Evolutionary conservation across 2,329 filamentous ascomycete species (phyloP).

Genomic region (Pseudocercospora crystallina): DNA sequence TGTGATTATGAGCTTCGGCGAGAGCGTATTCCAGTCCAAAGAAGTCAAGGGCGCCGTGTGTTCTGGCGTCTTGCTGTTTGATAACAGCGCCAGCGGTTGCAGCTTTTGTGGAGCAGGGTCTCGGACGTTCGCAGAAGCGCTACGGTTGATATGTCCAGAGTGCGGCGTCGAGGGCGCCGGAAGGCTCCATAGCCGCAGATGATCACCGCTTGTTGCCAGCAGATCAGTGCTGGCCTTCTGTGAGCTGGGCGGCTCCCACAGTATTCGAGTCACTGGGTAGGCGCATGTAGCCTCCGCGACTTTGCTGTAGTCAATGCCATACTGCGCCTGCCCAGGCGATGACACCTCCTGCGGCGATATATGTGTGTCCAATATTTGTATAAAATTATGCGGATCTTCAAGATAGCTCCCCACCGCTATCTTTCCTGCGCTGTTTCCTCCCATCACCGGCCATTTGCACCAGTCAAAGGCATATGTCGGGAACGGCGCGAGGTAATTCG

Average conservation of each 20-base stretch:
- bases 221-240: conserved; percentile 95
- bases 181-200: conserved; percentile 89
- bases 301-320: conserved; percentile 85
- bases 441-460: conserved; percentile 93
- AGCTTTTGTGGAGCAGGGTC: conserved; percentile 71
- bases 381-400: conserved; percentile 98
- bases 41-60: conserved; percentile 96
- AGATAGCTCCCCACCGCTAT: conserved; percentile 93
- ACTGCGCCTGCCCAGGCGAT: conserved; percentile 67
- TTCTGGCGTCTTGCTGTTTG: conserved; percentile 97
- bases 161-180: conserved; percentile 50
- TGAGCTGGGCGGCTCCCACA: conserved; percentile 94
- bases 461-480: conserved; percentile 96
- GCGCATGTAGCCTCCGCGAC: conserved; percentile 96
- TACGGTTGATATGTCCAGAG: conserved; percentile 64
- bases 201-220: conserved; percentile 90
- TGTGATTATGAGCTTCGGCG: conserved; percentile 95
- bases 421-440: conserved; percentile 78
- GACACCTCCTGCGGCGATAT: conserved; percentile 68
- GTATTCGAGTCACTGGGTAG: conserved; percentile 89
- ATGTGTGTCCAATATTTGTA: conserved; percentile 93
- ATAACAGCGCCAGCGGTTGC: conserved; percentile 86
- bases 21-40: conserved; percentile 96
- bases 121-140: conserved; percentile 60
- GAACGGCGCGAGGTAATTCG: conserved; percentile 93